Evolutionary conservation across 495 filamentous ascomycete species (phyloP).

Genomic region (Cladorrhinum samala): DNA sequence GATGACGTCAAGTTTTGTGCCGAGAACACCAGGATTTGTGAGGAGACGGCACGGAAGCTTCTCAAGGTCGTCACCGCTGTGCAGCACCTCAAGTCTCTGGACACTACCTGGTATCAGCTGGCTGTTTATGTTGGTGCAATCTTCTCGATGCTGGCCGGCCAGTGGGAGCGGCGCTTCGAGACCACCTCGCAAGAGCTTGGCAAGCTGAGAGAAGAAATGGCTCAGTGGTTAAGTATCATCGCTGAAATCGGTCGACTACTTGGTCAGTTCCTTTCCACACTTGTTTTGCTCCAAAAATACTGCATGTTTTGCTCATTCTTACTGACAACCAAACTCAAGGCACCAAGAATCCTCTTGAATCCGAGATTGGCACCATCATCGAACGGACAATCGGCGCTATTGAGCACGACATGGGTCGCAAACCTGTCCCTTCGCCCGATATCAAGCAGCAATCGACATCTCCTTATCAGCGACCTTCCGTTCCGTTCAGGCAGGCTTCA

Average conservation of each 20-base stretch:
- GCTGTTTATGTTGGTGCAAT: slow-evolving; percentile 68
- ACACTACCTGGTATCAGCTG: slow-evolving; percentile 73
- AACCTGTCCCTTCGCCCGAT: slow-evolving; percentile 10
- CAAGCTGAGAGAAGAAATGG: slow-evolving; percentile 59
- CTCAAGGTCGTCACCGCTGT: slow-evolving; percentile 54
- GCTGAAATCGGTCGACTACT: slow-evolving; percentile 56
- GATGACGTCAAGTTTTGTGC: slow-evolving; percentile 52
- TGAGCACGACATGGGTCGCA: slow-evolving; percentile 34
- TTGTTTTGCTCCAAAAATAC: neutral
- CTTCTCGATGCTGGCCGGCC: slow-evolving; percentile 63
- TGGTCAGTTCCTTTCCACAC: slow-evolving; percentile 41
- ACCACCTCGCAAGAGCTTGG: slow-evolving; percentile 48
- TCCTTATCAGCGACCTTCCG: slow-evolving; percentile 6
- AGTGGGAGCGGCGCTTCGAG: slow-evolving; percentile 58
- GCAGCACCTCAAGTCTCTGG: slow-evolving; percentile 58
- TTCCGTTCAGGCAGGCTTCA: slow-evolving; percentile 1
- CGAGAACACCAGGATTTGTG: slow-evolving; percentile 62
- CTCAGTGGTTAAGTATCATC: slow-evolving; percentile 60
- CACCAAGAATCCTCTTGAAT: slow-evolving; percentile 29
- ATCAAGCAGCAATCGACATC: slow-evolving; percentile 13
- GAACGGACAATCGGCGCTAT: slow-evolving; percentile 40
- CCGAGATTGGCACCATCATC: slow-evolving; percentile 34
- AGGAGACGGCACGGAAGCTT: slow-evolving; percentile 58
- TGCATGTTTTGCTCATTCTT: no score
- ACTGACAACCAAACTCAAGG: slow-evolving; percentile 19